Evolutionary conservation across 768 basidiomycete species (phyloP), one percentile per base, ranked within the genome.

Genomic region (Rubroboletus satanas): DNA sequence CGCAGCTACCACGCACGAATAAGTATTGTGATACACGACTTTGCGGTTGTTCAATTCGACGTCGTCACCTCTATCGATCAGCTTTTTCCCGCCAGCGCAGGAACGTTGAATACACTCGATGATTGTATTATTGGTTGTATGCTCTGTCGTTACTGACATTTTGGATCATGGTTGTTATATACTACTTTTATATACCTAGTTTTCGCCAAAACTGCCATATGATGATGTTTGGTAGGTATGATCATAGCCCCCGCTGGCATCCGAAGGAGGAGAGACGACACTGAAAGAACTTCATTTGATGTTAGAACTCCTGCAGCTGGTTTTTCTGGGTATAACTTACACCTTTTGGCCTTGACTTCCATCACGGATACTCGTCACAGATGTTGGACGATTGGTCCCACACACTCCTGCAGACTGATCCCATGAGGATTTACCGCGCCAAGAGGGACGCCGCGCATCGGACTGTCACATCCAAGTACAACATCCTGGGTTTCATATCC

Each of bases 401-500:
- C 51, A 63, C 62, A 21, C 61, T 73, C 46, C 55, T 74, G 35
- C 74, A 73, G 42, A 62, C 68, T 62, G 93, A 96, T 67, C 85
- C 91, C 2, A 96, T 96, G 94, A 82, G 84, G 55, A 73, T 83
- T 23, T 97, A 96, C 67, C 86, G 93, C 21, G 77, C 83, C 32
- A 90, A 86, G 67, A 80, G 89, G 58, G 93, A 97, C 65, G 73
- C 75, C 5, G 75, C 81, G 15, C 84, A 85, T 55, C 77, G 79
- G 29, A 76, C 82, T 1, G 90, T 95, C 18, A 73, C 82, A 14
- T 84, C 86, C 48, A 93, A 93, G 71, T 98, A 98, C 74, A 76
- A 81, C 50, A 97, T 98, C 62, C 80, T 95, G 7, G 97, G 97
- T 10, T 98, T 98, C 76, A 96, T 99, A 59, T 98, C 97, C 2